A percentile compares a stretch with the other conserved stretches of the same genome.
These are phyloP conservation scores for Calycina herbarum DNA, from an alignment of 2,329 filamentous ascomycete species.

Conservation along the genomic window DNA sequence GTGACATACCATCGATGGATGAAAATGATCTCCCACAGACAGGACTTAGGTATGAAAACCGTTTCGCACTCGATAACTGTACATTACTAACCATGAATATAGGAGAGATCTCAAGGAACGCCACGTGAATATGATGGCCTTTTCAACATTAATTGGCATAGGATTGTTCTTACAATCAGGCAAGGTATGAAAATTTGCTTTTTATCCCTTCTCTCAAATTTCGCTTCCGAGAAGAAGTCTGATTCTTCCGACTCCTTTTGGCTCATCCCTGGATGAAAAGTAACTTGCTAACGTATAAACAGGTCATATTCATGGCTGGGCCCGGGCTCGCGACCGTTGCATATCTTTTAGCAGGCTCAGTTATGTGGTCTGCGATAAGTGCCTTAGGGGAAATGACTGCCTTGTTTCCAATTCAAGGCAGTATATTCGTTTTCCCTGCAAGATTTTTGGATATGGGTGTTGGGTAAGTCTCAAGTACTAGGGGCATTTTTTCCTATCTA, in stretches of 20 bases:
- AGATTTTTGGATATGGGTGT: conserved; percentile 23
- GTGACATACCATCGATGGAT: background rate
- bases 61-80: background rate
- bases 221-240: too few relatives aligned
- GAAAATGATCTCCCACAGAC: conserved; percentile 12
- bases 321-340: conserved; percentile 44
- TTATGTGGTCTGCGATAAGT: conserved; percentile 49
- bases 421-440: conserved; percentile 21
- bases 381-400: conserved; percentile 43
- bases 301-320: conserved; percentile 44
- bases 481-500: too few relatives aligned
- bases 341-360: conserved; percentile 47
- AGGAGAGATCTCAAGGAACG: conserved; percentile 40
- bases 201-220: too few relatives aligned
- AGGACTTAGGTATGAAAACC: conserved; percentile 10
- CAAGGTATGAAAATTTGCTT: conserved; percentile 26
- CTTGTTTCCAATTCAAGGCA: conserved; percentile 42
- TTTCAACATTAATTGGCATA: conserved; percentile 46
- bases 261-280: too few relatives aligned
- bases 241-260: too few relatives aligned
- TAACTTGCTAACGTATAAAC: too few relatives aligned
- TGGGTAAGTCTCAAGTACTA: background rate
- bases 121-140: conserved; percentile 45
- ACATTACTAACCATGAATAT: background rate
- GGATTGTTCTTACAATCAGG: conserved; percentile 48